phyloP scores from a whole-genome alignment of 495 filamentous ascomycete species.

The Aspergillus nanangensis region DNA sequence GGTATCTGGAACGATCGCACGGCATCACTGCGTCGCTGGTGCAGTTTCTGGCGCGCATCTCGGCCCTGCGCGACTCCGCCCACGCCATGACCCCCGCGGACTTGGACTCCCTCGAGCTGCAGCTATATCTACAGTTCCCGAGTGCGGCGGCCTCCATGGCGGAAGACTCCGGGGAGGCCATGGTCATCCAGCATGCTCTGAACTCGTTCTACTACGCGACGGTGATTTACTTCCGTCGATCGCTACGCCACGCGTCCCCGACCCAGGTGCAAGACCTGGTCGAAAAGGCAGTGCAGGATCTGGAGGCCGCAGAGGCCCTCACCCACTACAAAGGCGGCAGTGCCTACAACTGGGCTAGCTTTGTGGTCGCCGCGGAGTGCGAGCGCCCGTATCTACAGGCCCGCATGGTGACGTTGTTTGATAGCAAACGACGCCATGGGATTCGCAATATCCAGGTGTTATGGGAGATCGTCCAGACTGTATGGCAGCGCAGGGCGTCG shows the following conservation, averaged over 20 bases:
- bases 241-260: slow-evolving; percentile 11
- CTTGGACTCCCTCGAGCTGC: slow-evolving; percentile 17
- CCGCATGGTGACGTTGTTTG: slow-evolving; percentile 18
- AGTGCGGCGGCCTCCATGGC: slow-evolving; percentile 2
- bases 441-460: slow-evolving; percentile 20
- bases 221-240: slow-evolving; percentile 21
- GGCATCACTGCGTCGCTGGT: slow-evolving; percentile 17
- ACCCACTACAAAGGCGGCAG: slow-evolving; percentile 16
- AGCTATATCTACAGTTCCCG: slow-evolving; percentile 21
- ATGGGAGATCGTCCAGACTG: slow-evolving; percentile 16
- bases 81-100: slow-evolving; percentile 4
- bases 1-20: slow-evolving; percentile 22
- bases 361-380: slow-evolving; percentile 25
- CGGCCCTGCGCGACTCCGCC: slow-evolving; percentile 9
- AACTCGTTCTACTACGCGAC: slow-evolving; percentile 27
- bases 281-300: slow-evolving; percentile 20
- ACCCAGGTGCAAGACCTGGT: slow-evolving; percentile 20
- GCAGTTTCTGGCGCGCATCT: slow-evolving; percentile 17
- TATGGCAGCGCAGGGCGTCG: slow-evolving; percentile 17
- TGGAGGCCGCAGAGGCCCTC: slow-evolving; percentile 17
- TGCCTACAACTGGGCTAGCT: slow-evolving; percentile 24
- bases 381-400: slow-evolving; percentile 15
- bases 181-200: slow-evolving; percentile 20
- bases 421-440: slow-evolving; percentile 17
- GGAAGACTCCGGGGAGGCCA: slow-evolving; percentile 10